Evolutionary conservation across 2,329 filamentous ascomycete genomes (phyloP).

Genomic region (Remersonia thermophila): DNA sequence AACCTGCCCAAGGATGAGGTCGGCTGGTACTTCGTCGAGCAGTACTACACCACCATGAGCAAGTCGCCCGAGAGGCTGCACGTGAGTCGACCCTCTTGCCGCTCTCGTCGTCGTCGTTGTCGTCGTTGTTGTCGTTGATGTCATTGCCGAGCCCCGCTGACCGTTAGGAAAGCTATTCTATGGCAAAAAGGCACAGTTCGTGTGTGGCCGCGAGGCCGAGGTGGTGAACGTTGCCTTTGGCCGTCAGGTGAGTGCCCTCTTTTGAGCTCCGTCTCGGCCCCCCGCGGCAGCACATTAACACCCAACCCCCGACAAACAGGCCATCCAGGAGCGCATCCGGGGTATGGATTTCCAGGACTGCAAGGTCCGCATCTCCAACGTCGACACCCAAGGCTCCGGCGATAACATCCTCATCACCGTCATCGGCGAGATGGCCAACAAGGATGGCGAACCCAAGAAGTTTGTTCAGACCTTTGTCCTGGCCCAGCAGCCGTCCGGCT

Average conservation of each 20-base stretch:
- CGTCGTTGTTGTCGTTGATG: neutral
- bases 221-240: conserved; percentile 77
- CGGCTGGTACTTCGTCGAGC: conserved; percentile 98
- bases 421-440: conserved; percentile 96
- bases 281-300: neutral
- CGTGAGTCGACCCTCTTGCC: conserved; percentile 31
- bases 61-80: conserved; percentile 88
- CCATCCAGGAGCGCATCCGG: conserved; percentile 90
- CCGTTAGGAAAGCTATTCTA: conserved; percentile 63
- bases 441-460: conserved; percentile 79
- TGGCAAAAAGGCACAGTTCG: conserved; percentile 88
- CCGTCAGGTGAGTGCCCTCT: conserved; percentile 53
- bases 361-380: conserved; percentile 96
- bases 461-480: conserved; percentile 98
- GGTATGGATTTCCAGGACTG: conserved; percentile 88
- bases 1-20: conserved; percentile 77
- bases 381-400: conserved; percentile 87
- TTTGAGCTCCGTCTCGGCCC: neutral
- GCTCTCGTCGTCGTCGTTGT: neutral
- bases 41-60: conserved; percentile 97
- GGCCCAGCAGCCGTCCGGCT: conserved; percentile 88
- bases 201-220: conserved; percentile 84
- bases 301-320: conserved; percentile 36
- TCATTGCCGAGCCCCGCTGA: conserved; percentile 3
- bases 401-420: conserved; percentile 96